Conservation (phyloP, 2,329 filamentous ascomycete species). For the Diaporthe aspalathi region DNA sequence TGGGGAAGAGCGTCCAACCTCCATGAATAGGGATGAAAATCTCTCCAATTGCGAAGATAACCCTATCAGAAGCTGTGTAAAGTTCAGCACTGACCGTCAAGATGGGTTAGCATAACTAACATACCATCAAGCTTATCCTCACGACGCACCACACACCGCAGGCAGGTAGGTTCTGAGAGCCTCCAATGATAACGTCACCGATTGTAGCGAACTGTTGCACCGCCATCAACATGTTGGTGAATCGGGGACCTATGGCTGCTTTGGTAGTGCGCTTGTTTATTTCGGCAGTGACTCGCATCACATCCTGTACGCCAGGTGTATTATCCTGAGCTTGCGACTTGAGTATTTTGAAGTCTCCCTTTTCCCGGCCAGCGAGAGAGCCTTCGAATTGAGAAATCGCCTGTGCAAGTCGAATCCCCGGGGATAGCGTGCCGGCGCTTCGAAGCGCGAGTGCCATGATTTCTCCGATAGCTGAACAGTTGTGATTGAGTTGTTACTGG, state of each 20-base stretch:
- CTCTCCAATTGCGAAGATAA: not conserved
- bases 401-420: not conserved
- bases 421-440: not conserved
- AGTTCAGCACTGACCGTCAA: not conserved
- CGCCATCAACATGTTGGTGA: not conserved
- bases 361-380: not conserved
- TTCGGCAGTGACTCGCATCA: not conserved
- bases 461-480: not conserved
- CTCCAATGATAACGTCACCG: not conserved
- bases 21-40: not conserved
- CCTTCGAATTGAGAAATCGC: slow-evolving; percentile 1
- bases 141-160: not conserved
- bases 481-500: not conserved
- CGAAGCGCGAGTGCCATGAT: not conserved
- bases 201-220: not conserved
- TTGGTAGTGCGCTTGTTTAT: not conserved
- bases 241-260: not conserved
- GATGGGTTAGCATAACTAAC: not conserved
- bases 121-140: not conserved
- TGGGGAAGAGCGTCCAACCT: not conserved
- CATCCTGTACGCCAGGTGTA: slow-evolving; percentile 6
- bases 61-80: not conserved
- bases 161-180: not conserved
- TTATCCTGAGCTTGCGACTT: not conserved
- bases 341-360: not conserved